Conservation (phyloP, 2,329 filamentous ascomycete genomes). For the Elsinoe arachidis region DNA sequence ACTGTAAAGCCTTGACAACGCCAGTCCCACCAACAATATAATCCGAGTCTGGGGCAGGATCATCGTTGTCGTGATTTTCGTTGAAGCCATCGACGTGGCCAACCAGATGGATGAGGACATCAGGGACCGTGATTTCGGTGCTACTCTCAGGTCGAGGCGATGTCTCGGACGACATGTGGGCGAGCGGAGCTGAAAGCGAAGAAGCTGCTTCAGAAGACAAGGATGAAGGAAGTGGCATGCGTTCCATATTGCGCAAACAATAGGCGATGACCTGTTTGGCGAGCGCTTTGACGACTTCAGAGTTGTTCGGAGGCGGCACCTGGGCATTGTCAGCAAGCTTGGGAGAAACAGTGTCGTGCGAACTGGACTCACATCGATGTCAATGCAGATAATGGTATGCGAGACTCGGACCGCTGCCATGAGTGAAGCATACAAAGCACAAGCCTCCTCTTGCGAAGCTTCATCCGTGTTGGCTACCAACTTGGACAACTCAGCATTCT, state of each 20-base stretch:
- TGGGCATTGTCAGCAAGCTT: slow-evolving; percentile 17
- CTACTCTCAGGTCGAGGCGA: slow-evolving; percentile 33
- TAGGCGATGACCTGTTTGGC: slow-evolving; percentile 94
- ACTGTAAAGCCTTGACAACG: slow-evolving; percentile 86
- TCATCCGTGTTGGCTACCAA: slow-evolving; percentile 70
- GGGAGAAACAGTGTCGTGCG: not conserved
- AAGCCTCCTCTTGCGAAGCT: slow-evolving; percentile 81
- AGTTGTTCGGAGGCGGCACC: slow-evolving; percentile 67
- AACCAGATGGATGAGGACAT: slow-evolving; percentile 79
- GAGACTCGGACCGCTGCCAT: slow-evolving; percentile 82
- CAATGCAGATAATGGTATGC: slow-evolving; percentile 73
- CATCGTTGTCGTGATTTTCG: slow-evolving; percentile 50
- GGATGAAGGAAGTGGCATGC: slow-evolving; percentile 58
- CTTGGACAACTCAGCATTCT: slow-evolving; percentile 64
- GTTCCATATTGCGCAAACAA: slow-evolving; percentile 84
- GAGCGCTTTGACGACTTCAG: slow-evolving; percentile 82
- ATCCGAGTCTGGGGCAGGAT: slow-evolving; percentile 74
- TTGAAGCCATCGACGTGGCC: slow-evolving; percentile 54
- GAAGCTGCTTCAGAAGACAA: slow-evolving; percentile 39
- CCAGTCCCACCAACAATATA: slow-evolving; percentile 95
- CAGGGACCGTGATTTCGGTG: slow-evolving; percentile 57
- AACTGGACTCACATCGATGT: slow-evolving; percentile 59
- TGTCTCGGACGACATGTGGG: slow-evolving; percentile 22
- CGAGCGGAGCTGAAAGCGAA: slow-evolving; percentile 34
- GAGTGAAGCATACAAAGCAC: slow-evolving; percentile 83